A percentile compares a stretch with the other conserved stretches of the same genome.
These are phyloP conservation scores for Heterococcus sp. DNA, from an alignment of 108 stramenopile genomes.

Conservation along the genomic window DNA sequence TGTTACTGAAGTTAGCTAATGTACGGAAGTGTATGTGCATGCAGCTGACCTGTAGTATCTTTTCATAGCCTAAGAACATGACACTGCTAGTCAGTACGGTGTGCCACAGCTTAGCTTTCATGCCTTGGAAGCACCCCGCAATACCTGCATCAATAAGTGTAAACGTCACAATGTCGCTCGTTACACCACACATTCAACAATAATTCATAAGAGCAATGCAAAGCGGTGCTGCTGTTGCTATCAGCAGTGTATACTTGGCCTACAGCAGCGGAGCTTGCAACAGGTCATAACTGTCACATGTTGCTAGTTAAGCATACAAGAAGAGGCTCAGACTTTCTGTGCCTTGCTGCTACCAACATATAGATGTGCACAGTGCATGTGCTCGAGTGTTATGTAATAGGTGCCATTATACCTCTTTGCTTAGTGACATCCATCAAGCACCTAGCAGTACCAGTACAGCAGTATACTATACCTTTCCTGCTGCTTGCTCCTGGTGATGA, in stretches of 20 bases:
- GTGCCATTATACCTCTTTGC: not conserved
- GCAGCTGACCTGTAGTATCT: constrained; percentile 61
- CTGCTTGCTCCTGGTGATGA: not conserved
- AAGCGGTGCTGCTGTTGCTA: too few species aligned
- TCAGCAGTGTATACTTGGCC: not conserved
- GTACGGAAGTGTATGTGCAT: too few species aligned
- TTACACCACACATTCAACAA: too few species aligned
- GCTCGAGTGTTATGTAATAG: not conserved
- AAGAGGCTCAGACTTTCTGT: not conserved
- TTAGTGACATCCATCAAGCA: constrained; percentile 52
- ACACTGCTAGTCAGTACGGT: constrained; percentile 72
- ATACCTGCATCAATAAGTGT: too few species aligned
- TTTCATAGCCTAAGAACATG: constrained; percentile 80
- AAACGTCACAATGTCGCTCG: too few species aligned
- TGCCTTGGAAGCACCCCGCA: constrained; percentile 71
- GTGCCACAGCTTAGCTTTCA: constrained; percentile 82
- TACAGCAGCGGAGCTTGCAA: not conserved
- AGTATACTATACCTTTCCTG: constrained; percentile 2
- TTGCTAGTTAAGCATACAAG: not conserved
- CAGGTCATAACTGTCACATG: not conserved
- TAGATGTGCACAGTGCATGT: not conserved
- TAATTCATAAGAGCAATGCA: too few species aligned
- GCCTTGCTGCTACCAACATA: not conserved
- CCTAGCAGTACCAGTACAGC: not conserved
- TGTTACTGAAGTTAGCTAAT: too few species aligned